phyloP scores from a whole-genome alignment of 2,329 filamentous ascomycete genomes.

The Ascosphaera acerosa region DNA sequence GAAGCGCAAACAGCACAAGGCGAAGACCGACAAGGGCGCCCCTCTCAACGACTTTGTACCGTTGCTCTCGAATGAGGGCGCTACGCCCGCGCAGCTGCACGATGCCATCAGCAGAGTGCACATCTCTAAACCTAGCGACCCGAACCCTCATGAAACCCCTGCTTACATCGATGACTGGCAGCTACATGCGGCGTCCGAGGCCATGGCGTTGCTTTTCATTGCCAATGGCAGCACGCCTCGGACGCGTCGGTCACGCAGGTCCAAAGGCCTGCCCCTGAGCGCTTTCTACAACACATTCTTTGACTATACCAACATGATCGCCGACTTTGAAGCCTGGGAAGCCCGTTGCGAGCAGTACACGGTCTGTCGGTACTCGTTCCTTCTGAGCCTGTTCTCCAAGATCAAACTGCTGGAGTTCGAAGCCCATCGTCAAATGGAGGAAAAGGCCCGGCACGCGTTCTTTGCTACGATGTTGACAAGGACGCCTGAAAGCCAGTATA shows the following conservation, averaged over 20 bases:
- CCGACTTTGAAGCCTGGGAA: conserved; percentile 78
- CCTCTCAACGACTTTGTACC: conserved; percentile 42
- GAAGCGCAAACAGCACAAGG: conserved; percentile 35
- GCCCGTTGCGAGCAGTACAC: conserved; percentile 46
- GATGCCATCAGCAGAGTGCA: conserved; percentile 37
- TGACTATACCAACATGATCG: conserved; percentile 63
- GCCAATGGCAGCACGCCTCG: conserved; percentile 47
- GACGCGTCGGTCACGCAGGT: too few species aligned
- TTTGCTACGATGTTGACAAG: conserved; percentile 67
- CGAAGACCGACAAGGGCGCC: conserved; percentile 26
- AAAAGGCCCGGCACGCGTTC: conserved; percentile 68
- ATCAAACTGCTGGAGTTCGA: conserved; percentile 78
- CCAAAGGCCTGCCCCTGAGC: conserved; percentile 34
- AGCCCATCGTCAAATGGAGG: conserved; percentile 68
- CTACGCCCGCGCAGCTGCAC: conserved; percentile 43
- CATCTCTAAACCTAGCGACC: conserved; percentile 22
- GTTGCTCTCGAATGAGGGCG: conserved; percentile 39
- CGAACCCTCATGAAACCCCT: conserved; percentile 27
- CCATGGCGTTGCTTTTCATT: conserved; percentile 57
- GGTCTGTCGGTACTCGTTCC: conserved; percentile 81
- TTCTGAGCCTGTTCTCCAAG: conserved; percentile 78
- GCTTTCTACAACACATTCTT: conserved; percentile 74
- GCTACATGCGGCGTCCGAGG: conserved; percentile 50
- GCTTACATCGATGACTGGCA: conserved; percentile 74
- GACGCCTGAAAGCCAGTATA: conserved; percentile 47